Percentiles rank a stretch among this genome's conserved stretches.
Conservation (phyloP, 2,329 filamentous ascomycete species). For the Knoxdaviesia capensis region DNA sequence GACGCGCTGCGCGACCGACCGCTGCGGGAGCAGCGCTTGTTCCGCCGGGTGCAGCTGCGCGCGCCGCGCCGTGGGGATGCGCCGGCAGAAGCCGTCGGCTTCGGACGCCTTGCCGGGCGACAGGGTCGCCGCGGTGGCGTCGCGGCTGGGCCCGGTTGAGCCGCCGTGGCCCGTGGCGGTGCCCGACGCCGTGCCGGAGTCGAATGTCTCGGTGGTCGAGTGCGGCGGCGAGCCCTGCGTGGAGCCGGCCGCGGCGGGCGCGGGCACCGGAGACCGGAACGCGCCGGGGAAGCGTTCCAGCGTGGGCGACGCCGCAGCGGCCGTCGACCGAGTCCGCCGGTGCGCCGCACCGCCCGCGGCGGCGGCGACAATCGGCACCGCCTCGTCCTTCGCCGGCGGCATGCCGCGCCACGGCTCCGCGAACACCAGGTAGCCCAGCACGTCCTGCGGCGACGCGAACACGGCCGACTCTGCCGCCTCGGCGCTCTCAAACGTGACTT, state of each 20-base stretch:
- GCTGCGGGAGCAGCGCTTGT: constrained; percentile 50
- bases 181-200: constrained; percentile 5
- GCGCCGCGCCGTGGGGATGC: constrained; percentile 46
- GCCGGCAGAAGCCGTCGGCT: constrained; percentile 30
- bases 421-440: constrained; percentile 49
- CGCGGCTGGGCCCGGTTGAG: not conserved
- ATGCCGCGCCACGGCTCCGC: constrained; percentile 50
- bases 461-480: constrained; percentile 51
- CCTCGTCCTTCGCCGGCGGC: constrained; percentile 41
- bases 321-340: constrained; percentile 1
- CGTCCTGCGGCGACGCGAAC: constrained; percentile 49
- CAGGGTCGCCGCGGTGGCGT: not conserved
- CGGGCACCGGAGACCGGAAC: too few relatives aligned
- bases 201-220: constrained; percentile 32
- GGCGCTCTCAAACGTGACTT: constrained; percentile 59
- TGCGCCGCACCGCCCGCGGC: constrained; percentile 1
- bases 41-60: constrained; percentile 46
- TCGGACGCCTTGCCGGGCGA: constrained; percentile 4
- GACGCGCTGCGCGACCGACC: constrained; percentile 41
- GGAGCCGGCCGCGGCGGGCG: too few relatives aligned
- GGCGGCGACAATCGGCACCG: constrained; percentile 30
- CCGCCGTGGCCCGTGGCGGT: not conserved
- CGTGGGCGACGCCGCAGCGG: not conserved
- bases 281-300: too few relatives aligned
- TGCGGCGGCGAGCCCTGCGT: too few relatives aligned